A percentile compares a stretch with the other conserved stretches of the same genome.
Conservation (phyloP, 208 protist species). For the Leishmania tarentolae region DNA sequence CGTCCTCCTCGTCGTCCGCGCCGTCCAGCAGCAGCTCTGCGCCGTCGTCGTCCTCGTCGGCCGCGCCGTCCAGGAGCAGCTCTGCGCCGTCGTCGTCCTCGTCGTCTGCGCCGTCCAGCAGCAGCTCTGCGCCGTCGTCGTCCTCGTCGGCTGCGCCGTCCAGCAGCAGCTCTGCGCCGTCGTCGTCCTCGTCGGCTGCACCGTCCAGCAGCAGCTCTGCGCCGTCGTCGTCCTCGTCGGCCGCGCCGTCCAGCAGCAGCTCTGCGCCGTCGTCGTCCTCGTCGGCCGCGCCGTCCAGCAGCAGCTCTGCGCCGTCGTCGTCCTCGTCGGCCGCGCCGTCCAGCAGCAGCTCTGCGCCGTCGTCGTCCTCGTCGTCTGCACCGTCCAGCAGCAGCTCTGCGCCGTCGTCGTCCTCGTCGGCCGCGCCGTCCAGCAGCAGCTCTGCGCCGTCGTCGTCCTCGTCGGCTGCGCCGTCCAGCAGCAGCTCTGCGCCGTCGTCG, state of each 20-base stretch:
- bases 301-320: conserved; percentile 2
- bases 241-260: conserved; percentile 1
- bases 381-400: conserved; percentile 1
- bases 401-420: neutral
- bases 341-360: conserved; percentile 1
- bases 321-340: neutral
- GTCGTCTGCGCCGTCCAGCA: conserved; percentile 1
- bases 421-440: conserved; percentile 1
- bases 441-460: neutral
- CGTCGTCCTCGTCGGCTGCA: neutral
- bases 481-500: conserved; percentile 1
- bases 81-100: conserved; percentile 1
- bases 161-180: conserved; percentile 1
- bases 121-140: conserved; percentile 1
- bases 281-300: neutral
- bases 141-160: neutral
- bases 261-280: neutral
- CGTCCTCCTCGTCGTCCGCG: neutral
- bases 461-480: neutral
- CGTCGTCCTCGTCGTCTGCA: neutral
- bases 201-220: conserved; percentile 1
- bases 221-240: neutral
- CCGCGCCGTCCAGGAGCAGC: conserved; percentile 1
- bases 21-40: conserved; percentile 6
- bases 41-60: neutral